These are phyloP conservation scores for Leptomonas seymouri DNA, from an alignment of 208 protist species.

Conservation along the genomic window DNA sequence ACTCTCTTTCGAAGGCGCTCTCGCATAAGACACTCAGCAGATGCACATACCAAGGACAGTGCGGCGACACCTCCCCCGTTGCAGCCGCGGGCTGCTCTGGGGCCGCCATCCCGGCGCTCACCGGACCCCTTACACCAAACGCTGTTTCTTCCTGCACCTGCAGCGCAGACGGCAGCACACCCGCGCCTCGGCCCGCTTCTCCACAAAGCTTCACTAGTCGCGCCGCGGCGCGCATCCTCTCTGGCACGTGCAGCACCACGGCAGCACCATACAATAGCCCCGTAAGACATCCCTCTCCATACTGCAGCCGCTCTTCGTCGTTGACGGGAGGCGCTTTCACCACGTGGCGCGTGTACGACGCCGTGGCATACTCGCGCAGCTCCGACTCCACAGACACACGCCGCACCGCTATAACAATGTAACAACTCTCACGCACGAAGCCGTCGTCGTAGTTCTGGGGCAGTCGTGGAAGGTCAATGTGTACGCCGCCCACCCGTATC, in stretches of 20 bases:
- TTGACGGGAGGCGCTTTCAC: conserved; percentile 15
- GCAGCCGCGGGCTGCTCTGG: not conserved
- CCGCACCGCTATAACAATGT: conserved; percentile 20
- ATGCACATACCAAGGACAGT: not conserved
- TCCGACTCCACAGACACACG: conserved; percentile 38
- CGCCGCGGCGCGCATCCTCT: not conserved
- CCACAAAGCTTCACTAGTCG: conserved; percentile 5
- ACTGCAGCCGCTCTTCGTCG: conserved; percentile 21
- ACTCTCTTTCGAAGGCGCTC: not conserved
- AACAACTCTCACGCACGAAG: not conserved
- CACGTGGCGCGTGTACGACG: conserved; percentile 16
- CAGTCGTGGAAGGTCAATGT: conserved; percentile 9
- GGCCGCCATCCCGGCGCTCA: not conserved
- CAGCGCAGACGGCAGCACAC: not conserved
- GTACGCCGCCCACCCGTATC: conserved; percentile 27
- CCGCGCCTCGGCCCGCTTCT: not conserved
- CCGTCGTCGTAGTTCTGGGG: not conserved
- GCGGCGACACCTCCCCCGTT: not conserved
- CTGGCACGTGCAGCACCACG: conserved; percentile 15
- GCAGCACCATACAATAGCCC: conserved; percentile 31
- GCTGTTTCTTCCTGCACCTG: conserved; percentile 4
- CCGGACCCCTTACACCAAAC: not conserved
- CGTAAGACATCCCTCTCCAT: conserved; percentile 40
- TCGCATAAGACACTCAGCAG: not conserved
- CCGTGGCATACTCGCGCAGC: conserved; percentile 31